Base-by-base conservation (phyloP, 352 stramenopile genomes). In the Phytophthora syringae region DNA sequence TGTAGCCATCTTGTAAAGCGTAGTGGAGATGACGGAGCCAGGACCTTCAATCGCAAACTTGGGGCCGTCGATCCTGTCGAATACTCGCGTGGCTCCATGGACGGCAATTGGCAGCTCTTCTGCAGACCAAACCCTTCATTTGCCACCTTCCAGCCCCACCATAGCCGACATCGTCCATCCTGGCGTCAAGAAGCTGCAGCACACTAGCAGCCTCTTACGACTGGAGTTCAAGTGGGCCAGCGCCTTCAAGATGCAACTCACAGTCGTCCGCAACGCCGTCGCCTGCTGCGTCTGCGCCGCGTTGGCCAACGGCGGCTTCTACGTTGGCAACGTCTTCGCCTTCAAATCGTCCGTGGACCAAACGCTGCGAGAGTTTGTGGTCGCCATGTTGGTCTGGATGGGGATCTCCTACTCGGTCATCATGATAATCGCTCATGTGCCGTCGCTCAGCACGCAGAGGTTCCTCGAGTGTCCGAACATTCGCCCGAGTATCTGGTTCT, bases 371-470 rank as follows among this genome's bases (percentile, higher is more conserved):
- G 63, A 67, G 42, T 77, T 82, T 18, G 58, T 68, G 1, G 59
- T 70, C 32, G 66, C 73, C 1, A 71, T 51, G 37, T 39, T 77
- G 21, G 21, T 72, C 10, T 79, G 74, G 74, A 61, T 67, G 25
- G 64, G 52, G 1, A 20, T 73, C 13, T 60, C 53, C n/a, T 76
- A 71, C 43, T 52, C 43, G 15, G 44, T 42, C 0, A 54, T 74
- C 2, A 47, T 67, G 27, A 12, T 69, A 3, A 20, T 60, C 1
- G 54, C 57, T 13, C 58, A 79, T 4, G 21, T 67, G 34, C 60
- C 68, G 1, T 45, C 53, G 1, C n/a, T 77, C 4, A 63, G 50
- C 47, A 53, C 59, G 0, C 53, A 72, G 24, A 39, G 58, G 5
- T 72, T 72, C 37, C 42, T 67, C 11, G 39, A 50, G n/a, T 48